Conservation (phyloP, 2,329 filamentous ascomycete species). For the Fusarium temperatum region DNA sequence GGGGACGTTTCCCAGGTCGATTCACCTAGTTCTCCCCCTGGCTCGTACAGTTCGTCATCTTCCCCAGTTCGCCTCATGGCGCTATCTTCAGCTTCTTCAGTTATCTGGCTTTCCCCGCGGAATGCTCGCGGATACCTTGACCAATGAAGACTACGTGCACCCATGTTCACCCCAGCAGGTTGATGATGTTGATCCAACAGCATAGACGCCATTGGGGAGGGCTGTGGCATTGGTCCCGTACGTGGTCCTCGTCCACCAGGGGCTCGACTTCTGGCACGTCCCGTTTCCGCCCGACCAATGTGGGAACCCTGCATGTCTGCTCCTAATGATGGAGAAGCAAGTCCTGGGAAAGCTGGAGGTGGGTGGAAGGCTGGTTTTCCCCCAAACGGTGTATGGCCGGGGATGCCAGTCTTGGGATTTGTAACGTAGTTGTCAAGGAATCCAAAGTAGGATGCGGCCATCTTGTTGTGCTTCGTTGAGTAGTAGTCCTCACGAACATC, state of each 20-base stretch:
- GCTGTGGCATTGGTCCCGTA: slow-evolving; percentile 54
- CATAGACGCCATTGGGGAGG: slow-evolving; percentile 76
- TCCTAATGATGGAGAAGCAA: slow-evolving; percentile 69
- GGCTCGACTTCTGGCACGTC: slow-evolving; percentile 55
- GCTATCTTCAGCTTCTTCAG: slow-evolving; percentile 63
- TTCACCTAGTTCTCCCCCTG: slow-evolving; percentile 62
- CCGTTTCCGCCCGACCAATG: slow-evolving; percentile 52
- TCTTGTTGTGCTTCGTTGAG: slow-evolving; percentile 94
- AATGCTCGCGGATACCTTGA: slow-evolving; percentile 56
- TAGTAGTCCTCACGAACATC: slow-evolving; percentile 93
- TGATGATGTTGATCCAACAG: slow-evolving; percentile 81
- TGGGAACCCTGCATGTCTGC: slow-evolving; percentile 64
- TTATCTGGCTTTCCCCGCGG: slow-evolving; percentile 60
- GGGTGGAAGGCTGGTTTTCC: slow-evolving; percentile 71
- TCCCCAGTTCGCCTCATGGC: slow-evolving; percentile 57
- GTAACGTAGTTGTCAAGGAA: slow-evolving; percentile 92
- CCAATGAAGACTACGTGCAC: slow-evolving; percentile 57
- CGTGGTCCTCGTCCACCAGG: slow-evolving; percentile 45
- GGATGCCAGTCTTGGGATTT: slow-evolving; percentile 74
- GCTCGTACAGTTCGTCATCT: slow-evolving; percentile 62
- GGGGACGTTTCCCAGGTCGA: slow-evolving; percentile 69
- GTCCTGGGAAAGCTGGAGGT: slow-evolving; percentile 77
- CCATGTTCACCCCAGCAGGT: slow-evolving; percentile 61
- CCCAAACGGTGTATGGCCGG: slow-evolving; percentile 66
- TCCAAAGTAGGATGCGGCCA: slow-evolving; percentile 96